phyloP scores from a whole-genome alignment of 2,329 filamentous ascomycete genomes.

The Sphaerulina vaccinii region DNA sequence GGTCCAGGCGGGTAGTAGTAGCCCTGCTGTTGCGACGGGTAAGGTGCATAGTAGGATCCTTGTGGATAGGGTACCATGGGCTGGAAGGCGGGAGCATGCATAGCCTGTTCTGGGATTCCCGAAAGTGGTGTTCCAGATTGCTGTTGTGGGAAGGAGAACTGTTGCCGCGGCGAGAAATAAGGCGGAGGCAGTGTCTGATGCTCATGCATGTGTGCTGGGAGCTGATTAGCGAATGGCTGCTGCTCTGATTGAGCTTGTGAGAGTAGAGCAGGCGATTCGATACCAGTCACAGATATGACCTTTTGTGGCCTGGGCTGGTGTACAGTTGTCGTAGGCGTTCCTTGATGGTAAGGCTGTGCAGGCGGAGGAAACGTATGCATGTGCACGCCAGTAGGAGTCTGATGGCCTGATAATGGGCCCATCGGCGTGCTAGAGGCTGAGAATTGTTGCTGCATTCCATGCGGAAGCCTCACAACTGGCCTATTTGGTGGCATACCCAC shows the following conservation, averaged over 20 bases:
- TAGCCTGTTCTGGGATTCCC: slow-evolving; percentile 87
- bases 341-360: slow-evolving; percentile 59
- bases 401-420: slow-evolving; percentile 35
- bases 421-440: slow-evolving; percentile 35
- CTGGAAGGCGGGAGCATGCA: slow-evolving; percentile 88
- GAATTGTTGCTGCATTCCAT: slow-evolving; percentile 48
- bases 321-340: slow-evolving; percentile 68
- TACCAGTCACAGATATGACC: slow-evolving; percentile 85
- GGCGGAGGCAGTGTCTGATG: slow-evolving; percentile 49
- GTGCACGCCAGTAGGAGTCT: slow-evolving; percentile 52
- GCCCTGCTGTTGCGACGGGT: slow-evolving; percentile 53
- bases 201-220: slow-evolving; percentile 70
- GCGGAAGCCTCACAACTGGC: slow-evolving; percentile 81
- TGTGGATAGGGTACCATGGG: slow-evolving; percentile 57
- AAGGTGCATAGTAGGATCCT: slow-evolving; percentile 53
- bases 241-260: slow-evolving; percentile 62
- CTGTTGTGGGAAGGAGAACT: slow-evolving; percentile 61
- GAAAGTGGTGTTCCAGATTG: slow-evolving; percentile 79
- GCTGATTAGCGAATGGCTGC: slow-evolving; percentile 90
- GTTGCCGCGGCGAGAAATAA: slow-evolving; percentile 51
- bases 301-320: slow-evolving; percentile 95
- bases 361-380: slow-evolving; percentile 54
- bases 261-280: slow-evolving; percentile 74
- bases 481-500: slow-evolving; percentile 59
- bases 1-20: slow-evolving; percentile 66